Evolutionary conservation across 2,329 filamentous ascomycete genomes (phyloP), one percentile per base, ranked within the genome.

Genomic region (Hirsutella thompsonii): DNA sequence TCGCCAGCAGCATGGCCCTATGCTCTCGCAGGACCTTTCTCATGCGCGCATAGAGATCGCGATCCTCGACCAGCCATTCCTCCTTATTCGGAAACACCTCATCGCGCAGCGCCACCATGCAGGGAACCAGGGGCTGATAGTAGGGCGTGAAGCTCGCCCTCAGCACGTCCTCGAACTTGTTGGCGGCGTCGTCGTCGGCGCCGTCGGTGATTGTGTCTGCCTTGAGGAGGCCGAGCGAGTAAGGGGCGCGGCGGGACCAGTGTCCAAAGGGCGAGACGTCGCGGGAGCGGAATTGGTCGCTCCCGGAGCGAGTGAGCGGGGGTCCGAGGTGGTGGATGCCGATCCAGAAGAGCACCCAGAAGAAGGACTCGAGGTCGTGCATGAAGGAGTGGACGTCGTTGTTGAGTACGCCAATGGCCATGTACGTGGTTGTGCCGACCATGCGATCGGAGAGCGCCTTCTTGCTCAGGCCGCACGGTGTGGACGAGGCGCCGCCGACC

Each of bases 321-420:
- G 30, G 6, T 14, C 30, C 30, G n/a, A 9, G 5, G 30, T 32
- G n/a, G 48, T 69, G 58, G 40, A 66, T 58, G 43, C 59, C 66
- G 47, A 68, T 63, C 64, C 57, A 70, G 45, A 70, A 65, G 0
- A 68, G 48, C 2, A 69, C 61, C 65, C 53, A 70, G 50, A 68
- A 70, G 44, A 70, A 69, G 3, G 62, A 72, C 48, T 70, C 62
- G 10, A 68, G 56, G 45, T 70, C 60, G 47, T 71, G 60, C 55
- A 68, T 68, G 26, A 67, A 67, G 1, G 56, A 65, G 49, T 70
- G 60, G 30, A 60, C 44, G 48, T 69, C 58, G 23, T 57, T 60
- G 8, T 59, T 43, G 32, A 71, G 59, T 2, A 54, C 55, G 0
- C 64, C 59, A 42, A 70, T 67, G 5, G 62, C 63, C 58, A 70